Percentiles rank a stretch among this genome's conserved stretches.
Evolutionary conservation across 352 stramenopile genomes (phyloP).

Genomic region (Blastocystis hominis): DNA sequence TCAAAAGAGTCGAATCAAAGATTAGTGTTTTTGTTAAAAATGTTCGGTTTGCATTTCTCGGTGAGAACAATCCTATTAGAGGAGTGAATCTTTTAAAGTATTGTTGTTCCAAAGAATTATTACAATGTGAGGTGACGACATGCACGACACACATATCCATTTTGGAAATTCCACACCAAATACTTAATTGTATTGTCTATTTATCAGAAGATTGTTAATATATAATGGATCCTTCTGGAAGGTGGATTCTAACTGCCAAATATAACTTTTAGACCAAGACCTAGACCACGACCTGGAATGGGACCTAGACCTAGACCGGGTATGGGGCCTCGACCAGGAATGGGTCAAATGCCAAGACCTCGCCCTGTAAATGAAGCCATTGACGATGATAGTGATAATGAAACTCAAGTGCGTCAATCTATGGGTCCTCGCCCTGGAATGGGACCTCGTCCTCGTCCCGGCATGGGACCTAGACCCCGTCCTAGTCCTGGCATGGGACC

Average conservation of each 20-base stretch:
- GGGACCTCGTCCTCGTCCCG: background rate
- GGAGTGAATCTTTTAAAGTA: too few relatives aligned
- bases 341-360: background rate
- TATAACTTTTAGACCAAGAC: constrained; percentile 34
- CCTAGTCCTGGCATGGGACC: background rate
- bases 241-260: background rate
- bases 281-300: constrained; percentile 54
- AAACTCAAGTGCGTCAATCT: background rate
- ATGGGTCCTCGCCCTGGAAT: constrained; percentile 39
- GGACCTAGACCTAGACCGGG: constrained; percentile 1
- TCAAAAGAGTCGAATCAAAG: too few relatives aligned
- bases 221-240: constrained; percentile 56
- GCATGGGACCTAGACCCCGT: background rate
- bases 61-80: too few relatives aligned
- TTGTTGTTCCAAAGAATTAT: too few relatives aligned
- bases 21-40: too few relatives aligned
- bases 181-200: background rate
- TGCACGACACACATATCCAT: constrained; percentile 44
- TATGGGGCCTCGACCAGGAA: constrained; percentile 16
- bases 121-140: background rate
- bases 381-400: background rate
- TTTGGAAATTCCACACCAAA: background rate
- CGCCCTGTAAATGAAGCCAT: background rate
- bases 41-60: too few relatives aligned
- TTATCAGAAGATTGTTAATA: constrained; percentile 5